Conservation (phyloP, 2,329 filamentous ascomycete species). For the Triangularia setosa region DNA sequence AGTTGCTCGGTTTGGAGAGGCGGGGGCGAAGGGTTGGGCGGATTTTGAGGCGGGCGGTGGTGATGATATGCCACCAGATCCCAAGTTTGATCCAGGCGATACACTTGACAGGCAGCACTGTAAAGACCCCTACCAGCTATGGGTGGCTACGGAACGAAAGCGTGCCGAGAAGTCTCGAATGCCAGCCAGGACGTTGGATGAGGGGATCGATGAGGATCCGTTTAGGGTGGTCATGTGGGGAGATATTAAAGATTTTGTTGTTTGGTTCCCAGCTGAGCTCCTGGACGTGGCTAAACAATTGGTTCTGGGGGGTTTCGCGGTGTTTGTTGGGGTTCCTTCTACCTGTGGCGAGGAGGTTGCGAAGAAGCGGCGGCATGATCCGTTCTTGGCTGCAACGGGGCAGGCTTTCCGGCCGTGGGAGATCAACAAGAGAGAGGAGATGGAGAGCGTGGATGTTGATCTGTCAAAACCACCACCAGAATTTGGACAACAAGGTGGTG, state of each 20-base stretch:
- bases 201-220: conserved; percentile 72
- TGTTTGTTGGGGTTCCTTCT: conserved; percentile 64
- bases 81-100: conserved; percentile 26
- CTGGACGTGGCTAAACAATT: conserved; percentile 37
- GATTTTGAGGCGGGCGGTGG: conserved; percentile 38
- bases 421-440: neutral
- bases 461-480: conserved; percentile 19
- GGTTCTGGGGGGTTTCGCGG: conserved; percentile 66
- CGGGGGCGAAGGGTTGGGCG: conserved; percentile 65
- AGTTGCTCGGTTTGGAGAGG: conserved; percentile 71
- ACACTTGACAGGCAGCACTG: conserved; percentile 43
- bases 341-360: conserved; percentile 26
- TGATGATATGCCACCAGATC: conserved; percentile 40
- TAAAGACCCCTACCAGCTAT: conserved; percentile 31
- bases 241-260: conserved; percentile 65
- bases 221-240: conserved; percentile 77
- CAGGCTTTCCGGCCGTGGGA: conserved; percentile 19
- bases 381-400: conserved; percentile 44
- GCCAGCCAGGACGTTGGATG: conserved; percentile 72
- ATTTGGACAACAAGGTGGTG: conserved; percentile 32
- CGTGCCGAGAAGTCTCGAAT: conserved; percentile 46
- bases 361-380: conserved; percentile 45
- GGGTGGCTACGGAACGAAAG: conserved; percentile 53
- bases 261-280: conserved; percentile 42
- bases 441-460: conserved; percentile 1